These are phyloP conservation scores for Coffea canephora DNA, from an alignment of 257 asterid species.

Conservation along the genomic window DNA sequence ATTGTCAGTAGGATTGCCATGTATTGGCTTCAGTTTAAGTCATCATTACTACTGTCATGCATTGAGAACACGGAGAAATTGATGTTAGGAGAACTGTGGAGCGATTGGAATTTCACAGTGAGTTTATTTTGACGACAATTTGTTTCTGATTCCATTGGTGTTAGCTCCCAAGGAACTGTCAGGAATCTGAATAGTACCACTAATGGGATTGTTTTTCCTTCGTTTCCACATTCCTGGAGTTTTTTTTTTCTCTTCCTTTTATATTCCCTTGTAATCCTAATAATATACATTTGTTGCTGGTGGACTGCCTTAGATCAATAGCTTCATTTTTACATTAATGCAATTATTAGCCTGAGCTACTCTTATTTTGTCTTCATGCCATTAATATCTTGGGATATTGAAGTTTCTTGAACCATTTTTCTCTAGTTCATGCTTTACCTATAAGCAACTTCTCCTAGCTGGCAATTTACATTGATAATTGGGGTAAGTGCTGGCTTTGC, in stretches of 20 bases:
- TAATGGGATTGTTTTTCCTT: neutral
- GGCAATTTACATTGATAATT: constrained; percentile 4
- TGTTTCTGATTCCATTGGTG: neutral
- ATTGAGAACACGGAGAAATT: neutral
- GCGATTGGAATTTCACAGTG: neutral
- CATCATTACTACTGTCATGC: neutral
- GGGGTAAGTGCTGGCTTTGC: neutral
- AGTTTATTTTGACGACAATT: neutral
- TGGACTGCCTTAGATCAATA: neutral
- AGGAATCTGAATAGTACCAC: neutral
- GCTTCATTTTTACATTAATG: neutral
- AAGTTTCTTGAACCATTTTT: neutral
- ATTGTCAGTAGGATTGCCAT: neutral
- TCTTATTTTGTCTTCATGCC: neutral
- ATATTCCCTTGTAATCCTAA: too few species aligned
- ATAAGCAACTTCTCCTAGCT: constrained; percentile 3
- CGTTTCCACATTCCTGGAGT: neutral
- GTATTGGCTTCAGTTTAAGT: constrained; percentile 3
- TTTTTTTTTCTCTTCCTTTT: too few species aligned
- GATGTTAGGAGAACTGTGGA: neutral
- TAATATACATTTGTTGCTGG: neutral
- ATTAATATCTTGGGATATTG: neutral
- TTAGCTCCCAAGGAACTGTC: neutral
- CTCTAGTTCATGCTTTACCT: neutral
- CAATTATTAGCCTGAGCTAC: neutral